Conservation (phyloP, 2,329 filamentous ascomycete genomes). For the Phyllosticta paracitricarpa region DNA sequence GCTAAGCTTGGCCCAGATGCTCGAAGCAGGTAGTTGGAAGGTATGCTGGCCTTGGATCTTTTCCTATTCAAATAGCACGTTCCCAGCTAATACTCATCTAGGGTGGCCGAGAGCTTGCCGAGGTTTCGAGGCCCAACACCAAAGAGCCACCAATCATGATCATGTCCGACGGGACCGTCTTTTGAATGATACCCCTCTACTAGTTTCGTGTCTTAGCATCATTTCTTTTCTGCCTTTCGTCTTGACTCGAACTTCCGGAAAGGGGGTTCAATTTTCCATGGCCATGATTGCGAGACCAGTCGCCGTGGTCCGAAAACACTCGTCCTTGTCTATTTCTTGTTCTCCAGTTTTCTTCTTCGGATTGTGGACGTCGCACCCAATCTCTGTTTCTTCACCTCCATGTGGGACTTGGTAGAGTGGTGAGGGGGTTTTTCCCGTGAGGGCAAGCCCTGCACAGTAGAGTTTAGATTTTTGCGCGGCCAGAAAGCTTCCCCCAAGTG, state of each 20-base stretch:
- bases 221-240: not conserved
- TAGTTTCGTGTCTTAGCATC: not conserved
- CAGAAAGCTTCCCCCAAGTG: not conserved
- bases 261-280: not conserved
- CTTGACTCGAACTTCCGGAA: not conserved
- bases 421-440: not conserved
- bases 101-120: slow-evolving; percentile 92
- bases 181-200: slow-evolving; percentile 47
- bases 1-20: slow-evolving; percentile 73
- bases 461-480: not conserved
- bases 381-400: not conserved
- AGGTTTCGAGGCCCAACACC: slow-evolving; percentile 90
- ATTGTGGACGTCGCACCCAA: not conserved
- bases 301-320: not conserved
- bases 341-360: not conserved
- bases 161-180: slow-evolving; percentile 90
- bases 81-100: slow-evolving; percentile 24
- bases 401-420: not conserved
- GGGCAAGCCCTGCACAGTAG: not conserved
- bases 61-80: not conserved
- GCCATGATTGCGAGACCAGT: not conserved
- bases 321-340: not conserved
- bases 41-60: slow-evolving; percentile 40
- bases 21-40: slow-evolving; percentile 98
- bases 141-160: slow-evolving; percentile 96